Conservation (phyloP, 2,329 filamentous ascomycete species). For the Penicillium freii region DNA sequence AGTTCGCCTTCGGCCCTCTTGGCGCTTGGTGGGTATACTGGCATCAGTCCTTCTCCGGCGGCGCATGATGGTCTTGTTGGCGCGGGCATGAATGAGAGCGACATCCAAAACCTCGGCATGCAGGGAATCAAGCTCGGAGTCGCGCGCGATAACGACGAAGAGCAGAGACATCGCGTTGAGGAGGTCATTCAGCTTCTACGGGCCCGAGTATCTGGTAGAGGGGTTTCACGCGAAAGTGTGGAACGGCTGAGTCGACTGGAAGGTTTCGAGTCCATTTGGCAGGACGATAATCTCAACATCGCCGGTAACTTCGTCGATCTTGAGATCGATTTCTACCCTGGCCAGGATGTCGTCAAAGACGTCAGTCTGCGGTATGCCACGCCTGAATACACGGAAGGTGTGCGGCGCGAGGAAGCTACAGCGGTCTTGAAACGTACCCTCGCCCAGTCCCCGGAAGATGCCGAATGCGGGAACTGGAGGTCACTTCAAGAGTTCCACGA, state of each 20-base stretch:
- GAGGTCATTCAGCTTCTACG: constrained; percentile 43
- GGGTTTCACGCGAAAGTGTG: constrained; percentile 45
- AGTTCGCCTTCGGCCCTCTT: constrained; percentile 47
- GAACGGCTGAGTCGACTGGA: constrained; percentile 44
- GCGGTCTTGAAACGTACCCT: constrained; percentile 44
- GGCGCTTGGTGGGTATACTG: constrained; percentile 44
- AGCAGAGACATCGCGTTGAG: constrained; percentile 42
- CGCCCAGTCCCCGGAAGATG: constrained; percentile 33
- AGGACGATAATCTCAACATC: constrained; percentile 47
- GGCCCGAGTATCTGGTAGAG: constrained; percentile 42
- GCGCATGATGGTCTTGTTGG: constrained; percentile 39
- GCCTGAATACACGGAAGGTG: constrained; percentile 41
- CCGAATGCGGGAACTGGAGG: constrained; percentile 37
- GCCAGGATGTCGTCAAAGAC: constrained; percentile 42
- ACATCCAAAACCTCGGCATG: constrained; percentile 42
- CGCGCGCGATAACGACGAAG: constrained; percentile 42
- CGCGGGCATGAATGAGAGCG: constrained; percentile 38
- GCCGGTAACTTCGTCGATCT: constrained; percentile 49
- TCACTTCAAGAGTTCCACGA: constrained; percentile 40
- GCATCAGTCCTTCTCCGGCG: constrained; percentile 42
- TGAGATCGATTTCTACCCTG: constrained; percentile 46
- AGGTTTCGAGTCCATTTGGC: constrained; percentile 49
- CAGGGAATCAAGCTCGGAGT: constrained; percentile 37
- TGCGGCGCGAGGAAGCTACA: constrained; percentile 44
- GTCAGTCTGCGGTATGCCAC: constrained; percentile 46